A percentile compares a stretch with the other conserved stretches of the same genome.
Conservation (phyloP, 2,329 filamentous ascomycete genomes). For the Colletotrichum theobromicola region DNA sequence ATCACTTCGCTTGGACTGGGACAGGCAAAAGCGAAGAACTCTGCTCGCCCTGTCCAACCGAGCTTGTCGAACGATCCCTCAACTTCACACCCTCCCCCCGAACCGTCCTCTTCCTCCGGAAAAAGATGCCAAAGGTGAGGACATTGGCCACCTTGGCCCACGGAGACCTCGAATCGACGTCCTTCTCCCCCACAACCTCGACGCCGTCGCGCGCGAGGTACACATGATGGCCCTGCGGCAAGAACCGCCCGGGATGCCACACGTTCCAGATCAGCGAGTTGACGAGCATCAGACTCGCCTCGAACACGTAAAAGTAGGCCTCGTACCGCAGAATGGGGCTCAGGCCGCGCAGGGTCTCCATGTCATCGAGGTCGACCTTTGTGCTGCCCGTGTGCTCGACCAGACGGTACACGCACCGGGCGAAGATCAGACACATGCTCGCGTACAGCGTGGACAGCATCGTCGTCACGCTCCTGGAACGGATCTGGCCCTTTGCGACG, state of each 20-base stretch:
- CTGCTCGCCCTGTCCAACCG: not conserved
- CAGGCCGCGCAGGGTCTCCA: conserved; percentile 25
- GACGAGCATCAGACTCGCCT: conserved; percentile 55
- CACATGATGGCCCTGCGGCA: conserved; percentile 53
- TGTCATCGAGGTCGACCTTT: not conserved
- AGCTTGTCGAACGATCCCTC: not conserved
- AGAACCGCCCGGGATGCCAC: conserved; percentile 53
- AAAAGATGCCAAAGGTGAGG: not conserved
- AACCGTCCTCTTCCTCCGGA: not conserved
- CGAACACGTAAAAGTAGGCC: conserved; percentile 65
- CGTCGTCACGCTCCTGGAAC: conserved; percentile 21
- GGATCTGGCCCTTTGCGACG: conserved; percentile 26
- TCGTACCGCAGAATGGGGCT: conserved; percentile 59
- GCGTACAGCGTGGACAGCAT: conserved; percentile 45
- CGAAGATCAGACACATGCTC: conserved; percentile 47
- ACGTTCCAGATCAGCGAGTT: conserved; percentile 57
- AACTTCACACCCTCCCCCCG: not conserved
- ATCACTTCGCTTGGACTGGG: not conserved
- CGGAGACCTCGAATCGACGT: not conserved
- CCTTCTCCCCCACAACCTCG: not conserved
- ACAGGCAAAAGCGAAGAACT: not conserved
- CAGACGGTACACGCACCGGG: conserved; percentile 55
- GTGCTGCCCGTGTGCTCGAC: conserved; percentile 46
- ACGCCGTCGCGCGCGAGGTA: conserved; percentile 54
- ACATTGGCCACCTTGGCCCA: not conserved